Base-by-base conservation (phyloP, 2,329 filamentous ascomycete genomes). In the Claviceps paspali region DNA sequence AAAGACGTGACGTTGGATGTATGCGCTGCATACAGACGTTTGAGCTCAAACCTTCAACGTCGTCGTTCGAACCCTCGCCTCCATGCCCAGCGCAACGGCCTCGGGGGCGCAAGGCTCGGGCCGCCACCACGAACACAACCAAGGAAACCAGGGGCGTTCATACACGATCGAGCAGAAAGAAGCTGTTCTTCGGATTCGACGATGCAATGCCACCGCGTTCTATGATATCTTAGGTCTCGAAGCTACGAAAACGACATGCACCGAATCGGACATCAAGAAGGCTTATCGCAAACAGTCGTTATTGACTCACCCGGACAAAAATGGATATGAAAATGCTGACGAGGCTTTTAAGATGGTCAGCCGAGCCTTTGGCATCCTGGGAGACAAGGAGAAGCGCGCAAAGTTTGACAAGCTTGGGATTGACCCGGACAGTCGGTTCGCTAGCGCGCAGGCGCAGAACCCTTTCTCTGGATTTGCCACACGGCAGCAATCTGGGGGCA, bases 321-420 rank as follows among this genome's bases (percentile, higher is more conserved):
- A 98, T 68, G 87, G 87, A 35, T 87, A 95, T 57, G 79, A 88
- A 27, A 77, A 92, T 42, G 88, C 91, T 38, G 91, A 95, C 56
- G 91, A 98, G 64, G 91, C 91, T 23, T 98, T 98, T 66, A 98
- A 98, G 67, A 82, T 95, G 82, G 86, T 98, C 18, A 82, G 84
- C 52, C 73, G 85, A 49, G 91, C 91, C 12, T 98, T 98, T 57
- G 82, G 92, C 49, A 76, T 96, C 36, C 67, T 98, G 34, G 88
- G 85, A 43, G 91, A 98, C 57, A 73, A 85, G 52, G 88, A 96
- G 46, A 96, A 96, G 74, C 49, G 51, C 54, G 69, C 80, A 12
- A 85, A 82, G 58, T 98, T 71, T 55, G 91, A 98, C 60, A 74
- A 75, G 44, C 92, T 80, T 59, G 91, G 91, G 40, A 86, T 83